Evolutionary conservation across 2,329 filamentous ascomycete genomes (phyloP).

Genomic region (Phaeosphaeriaceae sp.): DNA sequence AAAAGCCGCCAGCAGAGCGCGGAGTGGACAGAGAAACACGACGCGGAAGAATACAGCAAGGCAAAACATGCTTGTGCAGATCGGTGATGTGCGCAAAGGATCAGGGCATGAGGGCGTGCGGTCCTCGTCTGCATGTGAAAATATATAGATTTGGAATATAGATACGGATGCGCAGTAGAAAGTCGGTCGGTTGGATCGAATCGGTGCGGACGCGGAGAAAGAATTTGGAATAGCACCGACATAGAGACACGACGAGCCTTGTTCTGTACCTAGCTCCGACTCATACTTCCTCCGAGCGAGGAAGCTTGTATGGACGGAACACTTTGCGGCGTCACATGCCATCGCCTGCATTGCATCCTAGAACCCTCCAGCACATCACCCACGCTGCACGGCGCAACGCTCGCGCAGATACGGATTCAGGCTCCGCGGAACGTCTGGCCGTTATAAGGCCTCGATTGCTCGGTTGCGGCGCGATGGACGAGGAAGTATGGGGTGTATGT

Average conservation of each 20-base stretch:
- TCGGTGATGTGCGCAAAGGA: not conserved
- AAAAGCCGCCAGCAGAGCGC: not conserved
- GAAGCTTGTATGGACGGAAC: not conserved
- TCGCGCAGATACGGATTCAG: not conserved
- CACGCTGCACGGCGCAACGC: not conserved
- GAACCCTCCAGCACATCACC: not conserved
- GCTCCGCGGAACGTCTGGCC: not conserved
- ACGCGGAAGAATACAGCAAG: not conserved
- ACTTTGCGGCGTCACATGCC: not conserved
- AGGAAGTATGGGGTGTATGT: not conserved
- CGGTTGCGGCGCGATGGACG: not conserved
- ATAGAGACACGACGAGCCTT: not conserved
- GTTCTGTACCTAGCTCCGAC: too few relatives aligned
- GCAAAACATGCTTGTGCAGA: not conserved
- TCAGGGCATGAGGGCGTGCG: not conserved
- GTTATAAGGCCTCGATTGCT: not conserved
- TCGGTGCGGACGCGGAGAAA: too few relatives aligned
- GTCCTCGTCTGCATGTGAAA: not conserved
- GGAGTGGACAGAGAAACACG: not conserved
- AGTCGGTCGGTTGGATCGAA: too few relatives aligned
- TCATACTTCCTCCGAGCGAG: too few relatives aligned
- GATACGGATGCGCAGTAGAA: too few relatives aligned
- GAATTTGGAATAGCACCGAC: not conserved
- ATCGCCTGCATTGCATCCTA: not conserved
- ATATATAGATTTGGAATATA: not conserved